Conservation (phyloP, 495 filamentous ascomycete genomes). For the Aspergillus panamensis region DNA sequence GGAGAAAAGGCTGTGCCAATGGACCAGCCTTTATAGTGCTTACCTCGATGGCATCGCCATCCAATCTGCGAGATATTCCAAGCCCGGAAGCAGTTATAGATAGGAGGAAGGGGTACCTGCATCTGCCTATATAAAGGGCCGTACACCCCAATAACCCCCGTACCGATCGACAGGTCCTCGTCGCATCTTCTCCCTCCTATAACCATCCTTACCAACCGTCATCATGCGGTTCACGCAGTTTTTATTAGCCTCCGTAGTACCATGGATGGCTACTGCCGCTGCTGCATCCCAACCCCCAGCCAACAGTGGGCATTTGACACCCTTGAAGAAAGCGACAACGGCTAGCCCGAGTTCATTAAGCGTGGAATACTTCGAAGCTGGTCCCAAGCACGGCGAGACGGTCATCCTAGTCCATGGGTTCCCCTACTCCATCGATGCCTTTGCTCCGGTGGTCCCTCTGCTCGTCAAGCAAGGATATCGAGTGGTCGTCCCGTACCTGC, state of each 20-base stretch:
- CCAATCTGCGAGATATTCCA: no score
- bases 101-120: no score
- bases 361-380: slow-evolving; percentile 4
- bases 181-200: no score
- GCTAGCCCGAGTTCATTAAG: not conserved
- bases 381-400: not conserved
- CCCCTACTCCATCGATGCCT: slow-evolving; percentile 6
- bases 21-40: no score
- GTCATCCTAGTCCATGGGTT: slow-evolving; percentile 8
- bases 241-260: not conserved
- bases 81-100: no score
- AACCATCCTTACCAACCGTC: no score
- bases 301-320: not conserved
- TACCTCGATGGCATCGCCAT: no score
- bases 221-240: no score
- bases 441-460: slow-evolving; percentile 1
- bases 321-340: not conserved
- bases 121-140: no score
- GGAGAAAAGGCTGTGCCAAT: no score
- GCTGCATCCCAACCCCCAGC: not conserved
- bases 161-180: no score
- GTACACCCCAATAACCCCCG: no score
- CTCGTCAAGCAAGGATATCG: slow-evolving; percentile 4
- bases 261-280: not conserved
- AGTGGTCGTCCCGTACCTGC: slow-evolving; percentile 1